A percentile compares a stretch with the other conserved stretches of the same genome.
Conservation (phyloP, 2,329 filamentous ascomycete genomes). For the Diaporthe sp. region DNA sequence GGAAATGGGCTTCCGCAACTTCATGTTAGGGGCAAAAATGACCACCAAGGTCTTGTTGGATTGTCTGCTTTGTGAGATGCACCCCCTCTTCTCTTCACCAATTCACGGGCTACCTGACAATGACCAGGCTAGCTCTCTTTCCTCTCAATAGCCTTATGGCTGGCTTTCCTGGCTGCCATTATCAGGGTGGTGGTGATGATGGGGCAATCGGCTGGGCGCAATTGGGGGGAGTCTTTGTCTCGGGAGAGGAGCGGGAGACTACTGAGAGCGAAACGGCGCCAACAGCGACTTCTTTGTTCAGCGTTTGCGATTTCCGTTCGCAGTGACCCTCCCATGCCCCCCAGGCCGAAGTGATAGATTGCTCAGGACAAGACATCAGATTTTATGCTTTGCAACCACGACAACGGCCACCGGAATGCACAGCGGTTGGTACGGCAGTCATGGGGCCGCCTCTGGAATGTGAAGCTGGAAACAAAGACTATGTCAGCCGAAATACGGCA, state of each 20-base stretch:
- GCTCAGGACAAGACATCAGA: constrained; percentile 27
- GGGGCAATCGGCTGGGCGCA: constrained; percentile 36
- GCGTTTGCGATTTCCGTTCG: constrained; percentile 52
- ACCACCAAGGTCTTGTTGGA: constrained; percentile 46
- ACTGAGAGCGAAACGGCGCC: constrained; percentile 48
- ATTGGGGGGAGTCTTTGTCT: constrained; percentile 50
- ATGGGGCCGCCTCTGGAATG: constrained; percentile 44
- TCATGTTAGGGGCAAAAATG: constrained; percentile 43
- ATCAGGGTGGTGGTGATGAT: constrained; percentile 40
- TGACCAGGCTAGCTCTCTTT: constrained; percentile 41
- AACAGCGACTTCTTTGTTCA: constrained; percentile 48
- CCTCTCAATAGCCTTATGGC: constrained; percentile 46
- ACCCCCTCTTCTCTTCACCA: constrained; percentile 32
- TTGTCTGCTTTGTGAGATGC: constrained; percentile 51
- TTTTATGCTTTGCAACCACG: constrained; percentile 38
- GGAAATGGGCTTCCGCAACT: constrained; percentile 34
- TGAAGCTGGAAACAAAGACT: constrained; percentile 52
- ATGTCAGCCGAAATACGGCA: constrained; percentile 53
- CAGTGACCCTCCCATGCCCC: constrained; percentile 37
- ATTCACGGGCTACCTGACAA: constrained; percentile 44
- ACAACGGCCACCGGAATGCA: constrained; percentile 48
- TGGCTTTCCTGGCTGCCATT: constrained; percentile 40
- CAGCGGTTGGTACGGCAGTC: constrained; percentile 25
- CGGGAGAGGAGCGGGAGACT: constrained; percentile 60
- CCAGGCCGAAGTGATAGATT: constrained; percentile 37